Conservation (phyloP, 352 stramenopile species). For the Pythium oligandrum region DNA sequence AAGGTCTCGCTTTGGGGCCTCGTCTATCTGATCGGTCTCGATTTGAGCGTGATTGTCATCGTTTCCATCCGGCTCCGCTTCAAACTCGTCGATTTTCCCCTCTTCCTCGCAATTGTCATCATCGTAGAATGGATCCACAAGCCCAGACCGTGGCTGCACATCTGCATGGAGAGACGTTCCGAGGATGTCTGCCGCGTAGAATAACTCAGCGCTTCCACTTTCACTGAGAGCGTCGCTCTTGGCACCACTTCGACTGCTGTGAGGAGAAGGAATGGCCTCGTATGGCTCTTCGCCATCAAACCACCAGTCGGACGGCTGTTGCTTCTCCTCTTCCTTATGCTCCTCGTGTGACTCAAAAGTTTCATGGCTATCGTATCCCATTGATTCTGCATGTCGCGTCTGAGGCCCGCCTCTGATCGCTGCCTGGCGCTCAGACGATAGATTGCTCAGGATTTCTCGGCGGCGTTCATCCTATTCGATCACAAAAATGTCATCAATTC, state of each 20-base stretch:
- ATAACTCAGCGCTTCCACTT: slow-evolving; percentile 6
- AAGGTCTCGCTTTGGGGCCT: background rate
- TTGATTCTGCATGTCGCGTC: background rate
- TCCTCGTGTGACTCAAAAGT: background rate
- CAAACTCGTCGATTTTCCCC: background rate
- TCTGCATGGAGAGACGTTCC: slow-evolving; percentile 9
- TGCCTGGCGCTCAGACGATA: slow-evolving; percentile 49
- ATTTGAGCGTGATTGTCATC: background rate
- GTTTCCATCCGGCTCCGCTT: background rate
- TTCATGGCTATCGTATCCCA: background rate
- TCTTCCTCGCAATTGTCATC: background rate
- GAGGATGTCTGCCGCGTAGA: slow-evolving; percentile 21
- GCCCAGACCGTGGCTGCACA: slow-evolving; percentile 8
- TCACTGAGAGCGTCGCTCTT: no score
- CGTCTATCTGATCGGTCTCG: slow-evolving; percentile 1
- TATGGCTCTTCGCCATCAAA: background rate
- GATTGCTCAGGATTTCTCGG: slow-evolving; percentile 59
- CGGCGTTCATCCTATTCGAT: slow-evolving; percentile 41
- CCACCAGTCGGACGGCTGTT: background rate
- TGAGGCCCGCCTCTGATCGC: slow-evolving; percentile 16
- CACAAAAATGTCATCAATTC: no score
- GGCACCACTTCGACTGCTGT: background rate
- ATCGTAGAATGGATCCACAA: slow-evolving; percentile 13
- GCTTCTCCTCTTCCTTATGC: background rate
- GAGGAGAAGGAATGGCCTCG: background rate